Conservation (phyloP, 768 basidiomycete species). For the Leucosporidium yakuticum region DNA sequence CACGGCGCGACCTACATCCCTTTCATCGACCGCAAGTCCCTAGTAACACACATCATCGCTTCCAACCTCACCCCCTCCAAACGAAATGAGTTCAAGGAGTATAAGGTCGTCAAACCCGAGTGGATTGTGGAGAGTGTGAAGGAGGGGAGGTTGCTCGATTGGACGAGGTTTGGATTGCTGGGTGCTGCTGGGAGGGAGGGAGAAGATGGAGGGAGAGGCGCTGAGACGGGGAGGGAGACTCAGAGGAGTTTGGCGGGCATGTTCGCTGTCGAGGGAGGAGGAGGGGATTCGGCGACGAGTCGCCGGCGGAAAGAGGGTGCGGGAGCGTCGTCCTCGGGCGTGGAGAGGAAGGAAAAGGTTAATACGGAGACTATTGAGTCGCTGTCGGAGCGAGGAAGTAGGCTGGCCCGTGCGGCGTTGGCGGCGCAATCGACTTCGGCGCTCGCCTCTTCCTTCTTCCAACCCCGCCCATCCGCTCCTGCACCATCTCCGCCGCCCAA, state of each 20-base stretch:
- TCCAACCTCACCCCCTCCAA: slow-evolving; percentile 85
- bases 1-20: slow-evolving; percentile 65
- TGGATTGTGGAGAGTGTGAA: slow-evolving; percentile 82
- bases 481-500: neutral
- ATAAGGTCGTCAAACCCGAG: slow-evolving; percentile 82
- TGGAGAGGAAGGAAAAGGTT: neutral
- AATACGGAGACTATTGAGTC: slow-evolving; percentile 21
- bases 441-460: slow-evolving; percentile 10
- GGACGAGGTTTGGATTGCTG: slow-evolving; percentile 57
- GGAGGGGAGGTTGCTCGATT: slow-evolving; percentile 63
- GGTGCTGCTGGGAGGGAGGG: neutral
- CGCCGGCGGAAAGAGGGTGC: neutral
- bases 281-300: neutral
- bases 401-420: slow-evolving; percentile 14
- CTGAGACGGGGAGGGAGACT: slow-evolving; percentile 15
- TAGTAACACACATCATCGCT: slow-evolving; percentile 80
- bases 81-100: slow-evolving; percentile 74
- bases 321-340: neutral
- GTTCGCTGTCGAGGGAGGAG: too few relatives aligned
- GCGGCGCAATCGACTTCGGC: neutral
- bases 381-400: slow-evolving; percentile 17
- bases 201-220: neutral
- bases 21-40: slow-evolving; percentile 80
- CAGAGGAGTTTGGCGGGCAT: slow-evolving; percentile 31
- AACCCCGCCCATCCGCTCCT: neutral